Evolutionary conservation across 148 eudicot genomes (phyloP).

Genomic region (Vaccinium darrowii): DNA sequence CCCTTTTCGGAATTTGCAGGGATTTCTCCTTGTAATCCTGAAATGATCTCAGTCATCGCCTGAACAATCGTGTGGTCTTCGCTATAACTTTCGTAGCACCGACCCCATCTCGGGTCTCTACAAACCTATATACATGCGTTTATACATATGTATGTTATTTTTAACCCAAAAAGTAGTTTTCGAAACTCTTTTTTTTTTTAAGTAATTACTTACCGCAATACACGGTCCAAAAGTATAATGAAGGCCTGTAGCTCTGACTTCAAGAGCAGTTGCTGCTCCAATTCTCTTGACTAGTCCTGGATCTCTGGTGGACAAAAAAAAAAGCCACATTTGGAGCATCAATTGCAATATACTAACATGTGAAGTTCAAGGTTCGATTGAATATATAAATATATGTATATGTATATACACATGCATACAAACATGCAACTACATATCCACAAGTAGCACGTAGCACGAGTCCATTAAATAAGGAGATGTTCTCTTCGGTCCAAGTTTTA

Average conservation of each 20-base stretch:
- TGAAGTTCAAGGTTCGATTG: neutral
- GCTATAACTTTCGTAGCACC: constrained; percentile 73
- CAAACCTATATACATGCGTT: constrained; percentile 36
- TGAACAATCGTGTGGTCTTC: constrained; percentile 64
- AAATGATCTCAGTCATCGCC: constrained; percentile 52
- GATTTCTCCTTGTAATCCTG: constrained; percentile 64
- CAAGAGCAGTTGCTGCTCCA: neutral
- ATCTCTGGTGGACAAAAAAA: neutral
- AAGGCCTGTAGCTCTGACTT: neutral
- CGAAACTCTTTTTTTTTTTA: neutral
- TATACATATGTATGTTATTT: too few species aligned
- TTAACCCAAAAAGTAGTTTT: neutral
- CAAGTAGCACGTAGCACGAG: too few species aligned
- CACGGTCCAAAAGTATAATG: neutral
- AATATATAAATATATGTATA: too few species aligned
- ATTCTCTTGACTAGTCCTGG: neutral
- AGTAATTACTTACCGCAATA: neutral
- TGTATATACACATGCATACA: too few species aligned
- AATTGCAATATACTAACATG: neutral
- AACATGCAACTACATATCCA: too few species aligned
- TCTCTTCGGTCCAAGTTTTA: too few species aligned
- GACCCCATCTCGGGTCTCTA: constrained; percentile 79
- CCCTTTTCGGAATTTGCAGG: constrained; percentile 41
- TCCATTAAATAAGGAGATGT: too few species aligned
- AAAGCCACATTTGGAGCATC: neutral